Evolutionary conservation across 2,329 filamentous ascomycete genomes (phyloP).

Genomic region (Aspergillus ustus): DNA sequence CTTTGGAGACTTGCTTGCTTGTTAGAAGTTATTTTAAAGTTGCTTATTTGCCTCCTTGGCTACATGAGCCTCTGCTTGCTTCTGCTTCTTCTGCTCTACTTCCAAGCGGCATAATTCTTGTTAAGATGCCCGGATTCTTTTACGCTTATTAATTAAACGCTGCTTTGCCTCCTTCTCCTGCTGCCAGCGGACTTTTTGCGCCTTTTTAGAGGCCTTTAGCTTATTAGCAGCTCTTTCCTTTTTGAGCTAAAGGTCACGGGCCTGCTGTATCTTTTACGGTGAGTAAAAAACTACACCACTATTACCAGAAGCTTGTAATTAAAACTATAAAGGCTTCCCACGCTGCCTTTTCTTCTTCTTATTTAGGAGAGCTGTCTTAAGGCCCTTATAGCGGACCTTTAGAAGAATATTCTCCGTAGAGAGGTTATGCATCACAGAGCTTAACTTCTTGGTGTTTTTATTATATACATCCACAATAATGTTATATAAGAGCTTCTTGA

Average conservation of each 20-base stretch:
- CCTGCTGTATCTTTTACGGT: slow-evolving; percentile 8
- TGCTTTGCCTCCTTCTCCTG: not conserved
- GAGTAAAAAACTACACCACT: slow-evolving; percentile 7
- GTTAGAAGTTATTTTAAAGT: not conserved
- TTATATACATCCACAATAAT: slow-evolving; percentile 12
- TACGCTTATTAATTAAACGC: not conserved
- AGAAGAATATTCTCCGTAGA: slow-evolving; percentile 14
- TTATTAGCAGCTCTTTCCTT: not conserved
- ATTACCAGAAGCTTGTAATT: not conserved
- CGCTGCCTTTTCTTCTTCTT: slow-evolving; percentile 6
- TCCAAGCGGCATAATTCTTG: not conserved
- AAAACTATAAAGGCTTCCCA: slow-evolving; percentile 2
- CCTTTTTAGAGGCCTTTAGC: slow-evolving; percentile 9
- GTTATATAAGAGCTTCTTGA: slow-evolving; percentile 6
- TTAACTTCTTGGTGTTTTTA: slow-evolving; percentile 12
- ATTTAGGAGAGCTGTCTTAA: slow-evolving; percentile 8
- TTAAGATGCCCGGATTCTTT: not conserved
- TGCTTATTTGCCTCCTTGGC: not conserved
- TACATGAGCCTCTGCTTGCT: not conserved
- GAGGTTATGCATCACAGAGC: slow-evolving; percentile 9
- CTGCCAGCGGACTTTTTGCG: not conserved
- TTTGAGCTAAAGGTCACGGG: not conserved
- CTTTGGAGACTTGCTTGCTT: not conserved
- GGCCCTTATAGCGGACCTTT: slow-evolving; percentile 4
- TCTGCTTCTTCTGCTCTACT: not conserved